A percentile compares a stretch with the other conserved stretches of the same genome.
Conservation (phyloP, 2,329 filamentous ascomycete genomes). For the Pestalotiopsis sp. region DNA sequence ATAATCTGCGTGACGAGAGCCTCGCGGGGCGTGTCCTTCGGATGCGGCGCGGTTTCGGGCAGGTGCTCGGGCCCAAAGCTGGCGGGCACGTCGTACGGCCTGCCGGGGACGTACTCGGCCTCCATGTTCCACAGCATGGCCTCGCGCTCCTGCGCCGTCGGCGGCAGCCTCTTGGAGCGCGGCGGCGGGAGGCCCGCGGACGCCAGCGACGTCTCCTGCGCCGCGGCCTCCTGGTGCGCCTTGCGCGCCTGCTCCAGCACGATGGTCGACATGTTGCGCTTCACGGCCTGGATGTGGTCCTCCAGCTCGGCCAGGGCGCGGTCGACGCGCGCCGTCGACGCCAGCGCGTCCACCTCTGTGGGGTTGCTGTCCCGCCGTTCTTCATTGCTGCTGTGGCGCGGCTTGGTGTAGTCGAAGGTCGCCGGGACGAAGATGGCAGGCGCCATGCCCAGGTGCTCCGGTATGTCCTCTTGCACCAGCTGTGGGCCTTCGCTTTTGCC, state of each 20-base stretch:
- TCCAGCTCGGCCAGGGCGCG: slow-evolving; percentile 11
- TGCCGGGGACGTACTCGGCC: not conserved
- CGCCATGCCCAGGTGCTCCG: not conserved
- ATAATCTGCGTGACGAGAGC: not conserved
- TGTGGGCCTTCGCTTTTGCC: not conserved
- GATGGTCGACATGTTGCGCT: slow-evolving; percentile 12
- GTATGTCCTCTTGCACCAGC: not conserved
- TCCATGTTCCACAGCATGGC: not conserved
- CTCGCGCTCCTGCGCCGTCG: not conserved
- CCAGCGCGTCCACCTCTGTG: not conserved
- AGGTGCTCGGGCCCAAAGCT: not conserved
- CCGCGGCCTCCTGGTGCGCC: slow-evolving; percentile 1
- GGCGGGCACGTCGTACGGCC: not conserved
- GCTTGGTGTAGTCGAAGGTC: slow-evolving; percentile 13
- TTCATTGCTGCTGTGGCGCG: not conserved
- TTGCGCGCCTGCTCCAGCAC: slow-evolving; percentile 7
- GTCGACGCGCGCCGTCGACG: not conserved
- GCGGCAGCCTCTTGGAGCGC: slow-evolving; percentile 11
- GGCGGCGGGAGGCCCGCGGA: not conserved
- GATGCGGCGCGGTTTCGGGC: not conserved
- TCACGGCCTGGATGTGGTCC: slow-evolving; percentile 11
- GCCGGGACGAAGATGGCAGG: slow-evolving; percentile 16
- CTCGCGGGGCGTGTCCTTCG: slow-evolving; percentile 12
- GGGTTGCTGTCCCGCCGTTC: not conserved
- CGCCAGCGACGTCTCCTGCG: not conserved